Conservation (phyloP, 768 basidiomycete genomes). For the Krasilnikovozyma curviuscula region DNA sequence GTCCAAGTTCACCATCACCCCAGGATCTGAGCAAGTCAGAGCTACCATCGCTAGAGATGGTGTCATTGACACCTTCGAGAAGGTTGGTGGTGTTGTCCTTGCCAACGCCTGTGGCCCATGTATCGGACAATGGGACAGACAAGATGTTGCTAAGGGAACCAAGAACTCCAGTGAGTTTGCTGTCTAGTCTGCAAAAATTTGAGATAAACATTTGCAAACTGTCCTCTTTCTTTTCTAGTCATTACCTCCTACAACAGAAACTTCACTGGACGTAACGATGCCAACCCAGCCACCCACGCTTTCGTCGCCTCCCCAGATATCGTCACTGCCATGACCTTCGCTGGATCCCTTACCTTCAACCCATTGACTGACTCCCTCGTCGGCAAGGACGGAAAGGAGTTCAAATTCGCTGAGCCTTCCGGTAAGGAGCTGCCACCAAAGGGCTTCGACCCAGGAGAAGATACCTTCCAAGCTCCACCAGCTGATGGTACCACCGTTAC, state of each 20-base stretch:
- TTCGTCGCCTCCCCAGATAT: slow-evolving; percentile 33
- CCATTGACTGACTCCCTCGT: slow-evolving; percentile 74
- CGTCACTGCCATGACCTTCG: slow-evolving; percentile 92
- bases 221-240: slow-evolving; percentile 33
- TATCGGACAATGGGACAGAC: slow-evolving; percentile 97
- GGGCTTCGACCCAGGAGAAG: slow-evolving; percentile 89
- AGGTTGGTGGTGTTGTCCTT: slow-evolving; percentile 74
- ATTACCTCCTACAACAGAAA: slow-evolving; percentile 99
- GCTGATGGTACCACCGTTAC: slow-evolving; percentile 58
- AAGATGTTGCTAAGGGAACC: slow-evolving; percentile 91
- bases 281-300: slow-evolving; percentile 88
- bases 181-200: neutral
- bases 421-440: slow-evolving; percentile 84
- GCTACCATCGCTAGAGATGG: slow-evolving; percentile 96
- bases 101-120: slow-evolving; percentile 99
- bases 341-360: slow-evolving; percentile 88
- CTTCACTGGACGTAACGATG: slow-evolving; percentile 99
- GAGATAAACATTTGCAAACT: neutral
- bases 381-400: slow-evolving; percentile 81
- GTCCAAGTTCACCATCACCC: slow-evolving; percentile 94
- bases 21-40: slow-evolving; percentile 93
- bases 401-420: slow-evolving; percentile 84
- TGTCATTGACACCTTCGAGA: slow-evolving; percentile 68
- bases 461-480: slow-evolving; percentile 94
- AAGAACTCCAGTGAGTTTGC: slow-evolving; percentile 66